phyloP scores from a whole-genome alignment of 2,329 filamentous ascomycete genomes.

The Furcasterigmium furcatum region DNA sequence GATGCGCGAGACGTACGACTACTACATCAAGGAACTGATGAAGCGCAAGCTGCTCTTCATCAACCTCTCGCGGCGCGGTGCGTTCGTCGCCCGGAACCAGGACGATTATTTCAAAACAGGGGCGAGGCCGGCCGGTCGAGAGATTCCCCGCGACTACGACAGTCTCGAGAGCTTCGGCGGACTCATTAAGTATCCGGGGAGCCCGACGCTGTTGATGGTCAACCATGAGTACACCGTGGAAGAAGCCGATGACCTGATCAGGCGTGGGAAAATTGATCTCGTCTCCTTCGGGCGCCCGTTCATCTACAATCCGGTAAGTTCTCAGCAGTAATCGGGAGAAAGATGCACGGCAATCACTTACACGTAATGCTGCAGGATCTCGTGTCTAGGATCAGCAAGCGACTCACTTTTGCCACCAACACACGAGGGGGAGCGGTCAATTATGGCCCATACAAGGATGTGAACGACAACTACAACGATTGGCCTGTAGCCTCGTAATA shows the following conservation, averaged over 20 bases:
- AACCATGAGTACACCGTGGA: conserved; percentile 7
- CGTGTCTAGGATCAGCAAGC: neutral
- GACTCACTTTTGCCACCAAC: neutral
- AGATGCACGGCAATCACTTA: no score
- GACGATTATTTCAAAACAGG: neutral
- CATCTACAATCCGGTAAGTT: conserved; percentile 7
- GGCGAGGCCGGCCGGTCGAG: neutral
- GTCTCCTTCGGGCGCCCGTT: conserved; percentile 6
- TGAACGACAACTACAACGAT: conserved; percentile 1
- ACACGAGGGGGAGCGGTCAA: neutral
- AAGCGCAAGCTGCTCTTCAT: conserved; percentile 44
- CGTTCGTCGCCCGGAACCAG: neutral
- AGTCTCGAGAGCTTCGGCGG: conserved; percentile 4
- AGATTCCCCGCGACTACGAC: neutral
- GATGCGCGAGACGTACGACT: conserved; percentile 28
- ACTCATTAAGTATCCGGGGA: conserved; percentile 3
- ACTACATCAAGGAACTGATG: conserved; percentile 42
- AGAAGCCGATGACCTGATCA: conserved; percentile 1
- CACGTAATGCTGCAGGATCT: no score
- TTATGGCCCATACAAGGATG: neutral
- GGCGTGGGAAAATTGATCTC: conserved; percentile 4
- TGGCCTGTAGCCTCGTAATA: no score
- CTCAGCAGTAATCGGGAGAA: neutral
- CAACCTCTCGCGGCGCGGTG: conserved; percentile 28
- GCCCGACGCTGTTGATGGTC: conserved; percentile 2